Base-by-base conservation (phyloP, 345 rosid species). In the Psidium friedrichsthalianum region DNA sequence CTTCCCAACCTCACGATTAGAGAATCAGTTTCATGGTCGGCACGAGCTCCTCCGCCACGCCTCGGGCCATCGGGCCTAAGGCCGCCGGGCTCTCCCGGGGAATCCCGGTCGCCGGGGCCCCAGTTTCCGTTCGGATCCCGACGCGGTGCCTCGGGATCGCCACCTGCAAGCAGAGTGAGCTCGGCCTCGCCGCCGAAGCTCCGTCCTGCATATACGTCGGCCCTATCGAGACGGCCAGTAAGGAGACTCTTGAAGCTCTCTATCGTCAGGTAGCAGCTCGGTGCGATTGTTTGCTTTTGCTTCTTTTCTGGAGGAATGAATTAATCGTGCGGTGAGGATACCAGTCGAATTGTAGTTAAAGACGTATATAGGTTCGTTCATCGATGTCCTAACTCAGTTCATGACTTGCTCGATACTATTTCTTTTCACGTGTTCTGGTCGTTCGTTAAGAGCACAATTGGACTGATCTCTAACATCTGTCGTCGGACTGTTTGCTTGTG, bases 161-260 rank as follows among this genome's bases (percentile, higher is more conserved):
- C 85, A 87, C 92, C 52, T 85, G 89, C 88, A 85, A 90, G 83
- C 89, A 87, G 51, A 58, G 56, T 40, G 87, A 85, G 56, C 85
- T 89, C 59, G 87, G 89, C n/a, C 56, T 85, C 18, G 57, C 89
- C 21, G 95, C 90, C 25, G 95, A 97, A 83, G 99, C 94, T 4
- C 99, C 98, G 84, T 96, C 99, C 78, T 96, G 99, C 82, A 89
- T 94, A 86, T 96, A 84, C 91, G 98, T 95, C 49, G 99, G 99
- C 29, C 99, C 98, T 9, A 86, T 97, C 47, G 98, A 97, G 87
- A 94, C 98, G 51, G 99, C 99, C 51, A 94, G 96, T 52, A 88
- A 95, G 90, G 98, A 97, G 91, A 94, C 97, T n/a, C 90, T 97
- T 2, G 99, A 95, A 92, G 99, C 99, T 87, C 98, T 97, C 36